Evolutionary conservation across 1,139 yeast genomes (phyloP), one percentile per base, ranked within the genome.

Genomic region (Martiniozyma asiatica): DNA sequence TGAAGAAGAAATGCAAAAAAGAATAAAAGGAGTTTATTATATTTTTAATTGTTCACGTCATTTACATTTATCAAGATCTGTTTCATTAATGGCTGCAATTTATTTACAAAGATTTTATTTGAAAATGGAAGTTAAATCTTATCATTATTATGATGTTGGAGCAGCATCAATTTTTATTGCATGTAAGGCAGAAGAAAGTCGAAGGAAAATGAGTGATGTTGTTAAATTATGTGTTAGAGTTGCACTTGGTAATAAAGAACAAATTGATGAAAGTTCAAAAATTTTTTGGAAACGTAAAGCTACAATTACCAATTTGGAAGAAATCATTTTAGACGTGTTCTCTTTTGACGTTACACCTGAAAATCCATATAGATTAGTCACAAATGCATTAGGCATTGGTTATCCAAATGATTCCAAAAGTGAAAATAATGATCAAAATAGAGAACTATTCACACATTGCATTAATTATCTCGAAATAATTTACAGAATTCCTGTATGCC

Each of bases 231-330:
- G 69, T 39, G 64, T 68, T 4, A 55, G 56, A 31, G 55, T 59
- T 8, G 71, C 72, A 0, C 25, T 43, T n/a, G 58, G 58, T 20
- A 63, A 61, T 32, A 46, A 51, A 4, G 50, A 56, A 24, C 46
- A 48, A 5, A 55, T 65, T 6, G 68, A 62, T 38, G 70, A 64
- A 39, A 63, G 62, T 30, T 55, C 64, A 8, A 59, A 61, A 36
- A 65, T 65, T 11, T 64, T 58, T 39, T 61, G 68, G 65, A 51
- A 59, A 35, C 68, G 75, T 75, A 53, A 60, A 26, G 69, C 63
- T 37, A 48, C 55, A 5, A 54, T 68, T 17, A 52, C 59, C 4
- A 52, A 48, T 36, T 48, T 57, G 22, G 75, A 68, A 38, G 73
- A 66, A 36, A 35, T 57, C 20, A 40, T 68, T 12, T 48, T 68